Evolutionary conservation across 345 rosid genomes (phyloP), one percentile per base, ranked within the genome.

Genomic region (Stellera chamaejasme): DNA sequence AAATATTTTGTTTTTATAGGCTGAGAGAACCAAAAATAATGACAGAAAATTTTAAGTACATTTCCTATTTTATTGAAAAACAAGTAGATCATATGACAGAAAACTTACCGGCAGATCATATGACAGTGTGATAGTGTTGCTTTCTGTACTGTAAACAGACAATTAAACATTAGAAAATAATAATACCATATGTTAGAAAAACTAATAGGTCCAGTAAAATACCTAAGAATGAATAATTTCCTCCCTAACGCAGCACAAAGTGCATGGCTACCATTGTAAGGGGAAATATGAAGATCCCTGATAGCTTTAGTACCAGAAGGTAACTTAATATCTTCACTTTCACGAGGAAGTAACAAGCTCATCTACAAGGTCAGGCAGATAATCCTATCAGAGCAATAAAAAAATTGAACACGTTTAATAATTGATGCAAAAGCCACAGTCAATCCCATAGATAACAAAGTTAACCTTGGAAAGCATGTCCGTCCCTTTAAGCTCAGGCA

Each of bases 161-260:
- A 55, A 64, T 70, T 13, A 57, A 63, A 47, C 6, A 59, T 32
- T 50, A 27, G 51, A 47, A 41, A 59, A 19, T 50, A 23, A 25
- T 39, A 46, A 32, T 32, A 32, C 5, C 8, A 55, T 43, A 27
- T 43, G 11, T 32, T 32, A 8, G 39, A 43, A 13, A 59, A 61
- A 9, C 32, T 16, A 45, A 61, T 41, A 54, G 42, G 39, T 44
- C 43, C 55, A 46, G 10, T 41, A 50, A 23, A 56, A 19, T 12
- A 85, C 95, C 92, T 92, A 66, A 88, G 65, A 74, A 92, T 72
- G 27, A 88, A 81, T 71, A 92, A 50, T 49, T 75, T 82, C 75
- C 85, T 92, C 50, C 96, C 96, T 48, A 92, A 60, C 56, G 96
- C 80, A 63, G 95, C 84, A 68, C 68, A 83, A 43, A 88, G 82